Percentiles rank a stretch among this genome's conserved stretches.
Conservation (phyloP, 495 filamentous ascomycete genomes). For the Astrothelium macrocarpum region DNA sequence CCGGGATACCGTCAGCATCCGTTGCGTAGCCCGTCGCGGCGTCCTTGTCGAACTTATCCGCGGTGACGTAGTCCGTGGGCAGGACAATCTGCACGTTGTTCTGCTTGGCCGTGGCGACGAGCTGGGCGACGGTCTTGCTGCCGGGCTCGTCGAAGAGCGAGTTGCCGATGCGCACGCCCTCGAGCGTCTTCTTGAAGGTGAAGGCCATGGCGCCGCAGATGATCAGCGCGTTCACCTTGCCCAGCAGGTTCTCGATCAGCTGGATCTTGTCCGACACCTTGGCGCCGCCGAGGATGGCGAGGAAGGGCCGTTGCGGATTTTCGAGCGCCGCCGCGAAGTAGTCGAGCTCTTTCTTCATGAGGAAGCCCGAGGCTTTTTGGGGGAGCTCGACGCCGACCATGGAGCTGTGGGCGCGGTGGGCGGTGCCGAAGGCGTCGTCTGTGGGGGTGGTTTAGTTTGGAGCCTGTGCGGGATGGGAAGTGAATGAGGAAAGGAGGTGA, state of each 20-base stretch:
- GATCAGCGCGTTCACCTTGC: constrained; percentile 93
- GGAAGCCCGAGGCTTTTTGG: constrained; percentile 92
- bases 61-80: constrained; percentile 89
- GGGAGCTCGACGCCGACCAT: constrained; percentile 97
- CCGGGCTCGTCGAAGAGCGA: constrained; percentile 91
- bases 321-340: constrained; percentile 98
- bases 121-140: constrained; percentile 77
- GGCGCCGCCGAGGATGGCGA: constrained; percentile 93
- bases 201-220: constrained; percentile 98
- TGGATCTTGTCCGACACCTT: constrained; percentile 99
- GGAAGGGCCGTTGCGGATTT: constrained; percentile 86
- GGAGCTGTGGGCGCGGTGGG: constrained; percentile 94
- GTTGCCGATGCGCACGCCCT: constrained; percentile 82
- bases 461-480: background rate
- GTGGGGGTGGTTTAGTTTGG: background rate
- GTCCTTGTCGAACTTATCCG: constrained; percentile 85
- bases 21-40: constrained; percentile 74
- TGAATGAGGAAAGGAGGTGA: background rate
- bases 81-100: constrained; percentile 89
- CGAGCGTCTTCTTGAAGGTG: constrained; percentile 98
- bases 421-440: constrained; percentile 99
- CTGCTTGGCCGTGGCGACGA: constrained; percentile 94
- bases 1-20: constrained; percentile 81
- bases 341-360: constrained; percentile 99
- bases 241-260: constrained; percentile 95